phyloP scores from a whole-genome alignment of 768 basidiomycete species.

The Tylopilus vinaceipallidus region DNA sequence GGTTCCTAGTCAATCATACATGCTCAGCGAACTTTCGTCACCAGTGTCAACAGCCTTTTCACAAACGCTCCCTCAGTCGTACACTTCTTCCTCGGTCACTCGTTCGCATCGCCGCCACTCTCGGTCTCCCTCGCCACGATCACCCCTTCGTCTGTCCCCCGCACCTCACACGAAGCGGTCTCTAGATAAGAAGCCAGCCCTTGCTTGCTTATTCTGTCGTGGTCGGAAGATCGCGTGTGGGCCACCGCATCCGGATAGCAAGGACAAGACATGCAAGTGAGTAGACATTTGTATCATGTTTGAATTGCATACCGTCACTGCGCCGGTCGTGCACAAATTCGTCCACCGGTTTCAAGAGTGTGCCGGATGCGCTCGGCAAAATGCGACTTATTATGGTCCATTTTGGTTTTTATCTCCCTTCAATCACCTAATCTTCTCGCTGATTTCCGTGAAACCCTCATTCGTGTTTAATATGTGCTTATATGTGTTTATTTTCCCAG shows the following conservation, averaged over 20 bases:
- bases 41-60: conserved; percentile 8
- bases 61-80: conserved; percentile 13
- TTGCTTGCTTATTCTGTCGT: conserved; percentile 65
- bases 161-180: conserved; percentile 23
- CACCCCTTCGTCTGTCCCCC: conserved; percentile 21
- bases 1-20: conserved; percentile 15
- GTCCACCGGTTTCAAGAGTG: conserved; percentile 12
- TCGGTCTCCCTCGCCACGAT: conserved; percentile 28
- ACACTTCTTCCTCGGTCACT: conserved; percentile 8
- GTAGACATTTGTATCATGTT: conserved; percentile 26
- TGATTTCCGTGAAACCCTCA: conserved; percentile 25
- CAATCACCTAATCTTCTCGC: conserved; percentile 25
- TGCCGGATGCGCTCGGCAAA: conserved; percentile 14
- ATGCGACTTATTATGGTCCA: background rate
- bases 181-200: conserved; percentile 52
- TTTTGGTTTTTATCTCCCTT: conserved; percentile 13
- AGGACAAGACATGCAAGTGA: conserved; percentile 65
- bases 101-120: conserved; percentile 25
- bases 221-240: conserved; percentile 72
- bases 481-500: conserved; percentile 38
- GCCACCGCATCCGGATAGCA: conserved; percentile 50
- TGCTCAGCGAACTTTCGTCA: conserved; percentile 17
- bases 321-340: conserved; percentile 5
- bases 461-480: conserved; percentile 15
- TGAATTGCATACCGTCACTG: background rate